phyloP scores from a whole-genome alignment of 2,329 filamentous ascomycete genomes.

The Colletotrichum karsti region DNA sequence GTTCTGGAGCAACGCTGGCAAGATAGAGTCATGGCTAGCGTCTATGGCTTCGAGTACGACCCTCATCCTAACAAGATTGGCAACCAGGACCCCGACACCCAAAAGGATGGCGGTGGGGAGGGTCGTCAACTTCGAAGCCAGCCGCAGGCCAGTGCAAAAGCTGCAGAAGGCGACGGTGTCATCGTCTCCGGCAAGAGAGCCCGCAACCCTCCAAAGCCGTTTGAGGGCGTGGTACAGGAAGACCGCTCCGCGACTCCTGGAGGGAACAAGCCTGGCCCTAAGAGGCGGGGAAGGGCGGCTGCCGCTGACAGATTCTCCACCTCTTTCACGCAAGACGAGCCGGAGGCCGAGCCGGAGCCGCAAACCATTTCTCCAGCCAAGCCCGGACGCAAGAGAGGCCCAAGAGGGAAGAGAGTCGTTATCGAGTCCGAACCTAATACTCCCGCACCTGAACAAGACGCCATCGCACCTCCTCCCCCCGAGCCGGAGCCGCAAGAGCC shows the following conservation, averaged over 20 bases:
- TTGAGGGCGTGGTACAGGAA: slow-evolving; percentile 60
- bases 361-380: slow-evolving; percentile 11
- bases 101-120: slow-evolving; percentile 63
- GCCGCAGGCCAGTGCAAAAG: slow-evolving; percentile 65
- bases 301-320: slow-evolving; percentile 1
- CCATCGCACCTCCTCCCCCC: slow-evolving; percentile 14
- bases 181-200: slow-evolving; percentile 61
- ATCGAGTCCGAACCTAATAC: slow-evolving; percentile 26
- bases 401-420: slow-evolving; percentile 16
- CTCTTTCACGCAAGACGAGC: slow-evolving; percentile 5
- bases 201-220: slow-evolving; percentile 60
- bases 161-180: slow-evolving; percentile 56
- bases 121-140: slow-evolving; percentile 64
- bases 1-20: slow-evolving; percentile 53
- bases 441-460: slow-evolving; percentile 17
- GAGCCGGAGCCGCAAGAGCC: slow-evolving; percentile 17
- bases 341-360: slow-evolving; percentile 13
- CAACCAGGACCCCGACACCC: slow-evolving; percentile 65
- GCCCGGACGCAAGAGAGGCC: slow-evolving; percentile 16
- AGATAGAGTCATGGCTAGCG: slow-evolving; percentile 66
- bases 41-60: slow-evolving; percentile 70
- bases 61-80: slow-evolving; percentile 65
- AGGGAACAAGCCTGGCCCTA: slow-evolving; percentile 28
- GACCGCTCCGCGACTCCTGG: slow-evolving; percentile 59
- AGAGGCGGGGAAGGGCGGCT: slow-evolving; percentile 38